phyloP scores from a whole-genome alignment of 2,329 filamentous ascomycete species.

The Epichloe scottii region DNA sequence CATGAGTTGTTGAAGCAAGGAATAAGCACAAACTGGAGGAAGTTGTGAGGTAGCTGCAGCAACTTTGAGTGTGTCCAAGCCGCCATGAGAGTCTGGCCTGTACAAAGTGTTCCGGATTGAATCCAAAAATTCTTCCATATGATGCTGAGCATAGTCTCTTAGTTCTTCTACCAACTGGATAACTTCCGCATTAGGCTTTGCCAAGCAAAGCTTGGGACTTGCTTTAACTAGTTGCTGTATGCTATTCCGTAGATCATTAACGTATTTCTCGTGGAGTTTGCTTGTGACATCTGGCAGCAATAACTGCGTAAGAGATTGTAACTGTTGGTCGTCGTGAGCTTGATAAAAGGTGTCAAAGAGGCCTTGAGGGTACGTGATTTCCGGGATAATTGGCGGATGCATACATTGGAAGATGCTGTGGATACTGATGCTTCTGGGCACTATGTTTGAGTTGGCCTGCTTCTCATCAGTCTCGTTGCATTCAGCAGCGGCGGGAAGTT shows the following conservation, averaged over 20 bases:
- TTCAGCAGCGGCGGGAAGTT: background rate
- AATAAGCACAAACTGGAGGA: slow-evolving; percentile 12
- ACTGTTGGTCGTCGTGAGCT: background rate
- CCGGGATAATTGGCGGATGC: background rate
- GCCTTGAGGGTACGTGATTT: background rate
- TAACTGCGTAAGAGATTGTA: background rate
- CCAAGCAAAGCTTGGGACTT: background rate
- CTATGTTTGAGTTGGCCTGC: background rate
- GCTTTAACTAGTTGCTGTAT: background rate
- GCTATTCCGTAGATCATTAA: background rate
- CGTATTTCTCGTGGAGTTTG: background rate
- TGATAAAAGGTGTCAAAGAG: background rate
- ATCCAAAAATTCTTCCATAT: background rate
- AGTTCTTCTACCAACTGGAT: background rate
- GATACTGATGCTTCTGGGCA: background rate
- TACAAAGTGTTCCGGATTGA: background rate
- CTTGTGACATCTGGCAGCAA: background rate
- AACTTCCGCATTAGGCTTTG: background rate
- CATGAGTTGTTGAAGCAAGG: slow-evolving; percentile 5
- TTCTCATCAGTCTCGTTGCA: background rate
- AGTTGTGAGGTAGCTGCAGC: background rate
- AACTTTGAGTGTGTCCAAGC: background rate
- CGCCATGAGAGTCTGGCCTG: background rate
- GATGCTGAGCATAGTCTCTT: background rate
- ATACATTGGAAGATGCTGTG: background rate